A percentile compares a stretch with the other conserved stretches of the same genome.
Evolutionary conservation across 2,329 filamentous ascomycete species (phyloP).

Genomic region (Nothopassalora personata): DNA sequence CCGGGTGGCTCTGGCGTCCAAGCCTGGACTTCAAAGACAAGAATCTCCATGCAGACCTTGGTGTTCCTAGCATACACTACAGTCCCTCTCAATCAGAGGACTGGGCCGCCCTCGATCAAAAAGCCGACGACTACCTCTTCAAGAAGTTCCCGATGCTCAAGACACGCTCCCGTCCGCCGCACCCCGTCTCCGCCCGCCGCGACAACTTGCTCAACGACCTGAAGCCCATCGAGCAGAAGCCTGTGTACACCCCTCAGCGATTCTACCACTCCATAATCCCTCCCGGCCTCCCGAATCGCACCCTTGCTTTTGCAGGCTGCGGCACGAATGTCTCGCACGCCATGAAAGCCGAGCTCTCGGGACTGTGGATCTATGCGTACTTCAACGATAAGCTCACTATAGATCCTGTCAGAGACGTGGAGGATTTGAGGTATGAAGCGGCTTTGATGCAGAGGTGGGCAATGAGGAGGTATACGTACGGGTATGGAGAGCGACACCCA

Average conservation of each 20-base stretch:
- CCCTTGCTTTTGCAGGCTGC: constrained; percentile 6
- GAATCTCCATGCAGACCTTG: constrained; percentile 8
- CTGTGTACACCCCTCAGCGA: constrained; percentile 5
- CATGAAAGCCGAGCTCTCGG: constrained; percentile 6
- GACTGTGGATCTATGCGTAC: constrained; percentile 13
- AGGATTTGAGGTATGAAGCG: constrained; percentile 1
- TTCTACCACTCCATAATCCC: constrained; percentile 12
- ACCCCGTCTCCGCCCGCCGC: background rate
- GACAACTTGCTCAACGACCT: background rate
- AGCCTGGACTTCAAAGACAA: constrained; percentile 8
- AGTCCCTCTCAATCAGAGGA: constrained; percentile 1
- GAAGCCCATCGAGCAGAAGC: background rate
- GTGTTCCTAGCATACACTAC: constrained; percentile 10
- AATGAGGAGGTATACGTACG: constrained; percentile 9
- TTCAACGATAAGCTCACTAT: constrained; percentile 8
- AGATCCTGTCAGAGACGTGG: background rate
- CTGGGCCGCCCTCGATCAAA: constrained; percentile 6
- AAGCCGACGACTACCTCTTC: constrained; percentile 11
- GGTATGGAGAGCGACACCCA: constrained; percentile 6
- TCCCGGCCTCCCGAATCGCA: constrained; percentile 7
- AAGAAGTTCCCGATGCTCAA: constrained; percentile 3
- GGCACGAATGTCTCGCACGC: constrained; percentile 12
- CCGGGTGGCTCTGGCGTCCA: constrained; percentile 12
- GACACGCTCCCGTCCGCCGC: constrained; percentile 1
- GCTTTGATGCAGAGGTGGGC: constrained; percentile 11